Evolutionary conservation across 2,329 filamentous ascomycete species (phyloP).

Genomic region (Tolypocladium tropicale): DNA sequence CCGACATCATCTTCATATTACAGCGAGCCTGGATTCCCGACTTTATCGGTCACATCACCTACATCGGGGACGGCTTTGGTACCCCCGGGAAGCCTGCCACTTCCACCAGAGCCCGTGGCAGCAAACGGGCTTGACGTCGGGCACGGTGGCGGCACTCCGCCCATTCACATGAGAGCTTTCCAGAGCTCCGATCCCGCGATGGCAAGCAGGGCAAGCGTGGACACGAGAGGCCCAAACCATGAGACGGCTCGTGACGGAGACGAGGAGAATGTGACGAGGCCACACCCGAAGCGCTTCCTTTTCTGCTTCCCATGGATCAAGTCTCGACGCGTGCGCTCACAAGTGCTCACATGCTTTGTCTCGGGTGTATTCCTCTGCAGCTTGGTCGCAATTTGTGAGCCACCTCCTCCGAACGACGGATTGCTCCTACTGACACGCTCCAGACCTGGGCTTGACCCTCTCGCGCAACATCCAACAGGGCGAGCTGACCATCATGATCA

Average conservation of each 20-base stretch:
- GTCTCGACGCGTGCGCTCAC: slow-evolving; percentile 41
- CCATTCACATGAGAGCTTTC: not conserved
- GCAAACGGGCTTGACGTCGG: not conserved
- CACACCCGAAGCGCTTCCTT: slow-evolving; percentile 32
- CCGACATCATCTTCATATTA: not conserved
- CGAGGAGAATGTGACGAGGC: slow-evolving; percentile 4
- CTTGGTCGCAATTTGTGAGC: slow-evolving; percentile 57
- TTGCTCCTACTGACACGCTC: not conserved
- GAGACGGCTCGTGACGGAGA: not conserved
- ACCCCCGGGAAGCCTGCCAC: not conserved
- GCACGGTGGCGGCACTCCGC: not conserved
- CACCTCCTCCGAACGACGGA: not conserved
- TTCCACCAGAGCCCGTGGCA: slow-evolving; percentile 8
- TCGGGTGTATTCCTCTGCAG: slow-evolving; percentile 52
- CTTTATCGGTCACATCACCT: not conserved
- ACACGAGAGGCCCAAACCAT: not conserved
- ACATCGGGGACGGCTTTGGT: not conserved
- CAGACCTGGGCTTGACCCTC: slow-evolving; percentile 65
- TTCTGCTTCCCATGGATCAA: slow-evolving; percentile 46
- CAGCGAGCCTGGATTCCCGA: not conserved
- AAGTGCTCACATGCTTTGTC: slow-evolving; percentile 51
- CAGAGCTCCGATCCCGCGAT: not conserved
- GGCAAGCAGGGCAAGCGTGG: not conserved
- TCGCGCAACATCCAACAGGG: slow-evolving; percentile 52
- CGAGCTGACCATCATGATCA: slow-evolving; percentile 70